Base-by-base conservation (phyloP, 2,329 filamentous ascomycete genomes). In the Ambrosiella cleistominuta region DNA sequence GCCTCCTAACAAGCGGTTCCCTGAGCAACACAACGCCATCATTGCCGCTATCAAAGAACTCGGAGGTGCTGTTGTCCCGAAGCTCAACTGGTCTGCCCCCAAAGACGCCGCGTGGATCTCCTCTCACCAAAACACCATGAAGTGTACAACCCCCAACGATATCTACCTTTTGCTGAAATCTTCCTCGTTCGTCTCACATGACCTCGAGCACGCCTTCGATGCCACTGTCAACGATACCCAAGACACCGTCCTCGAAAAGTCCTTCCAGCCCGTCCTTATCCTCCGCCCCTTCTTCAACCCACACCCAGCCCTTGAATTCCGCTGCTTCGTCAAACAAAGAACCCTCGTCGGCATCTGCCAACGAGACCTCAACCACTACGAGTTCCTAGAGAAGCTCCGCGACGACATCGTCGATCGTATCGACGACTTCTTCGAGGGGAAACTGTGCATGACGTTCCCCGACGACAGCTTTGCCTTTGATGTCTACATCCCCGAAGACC, bases 51-150 rank as follows among this genome's bases (percentile, higher is more conserved):
- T 98, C 62, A 70, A 75, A 11, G 85, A 90, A 64, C 78, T 97
- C 0, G 90, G 88, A 13, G 91, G 91, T 60, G 81, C 83, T 61
- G 90, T 95, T 7, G 83, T 86, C 1, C 93, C 93, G 0, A 98
- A 98, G 70, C 74, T 98, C 52, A 97, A 97, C 72, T 98, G 93
- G 93, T 96, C 90, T 5, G 84, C 89, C 3, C 93, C 93, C 3
- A 95, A 96, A 69, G 93, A 98, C 67, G 93, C 93, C 7, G 88
- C 86, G 19, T 96, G 89, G 85, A 96, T 98, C 69, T 81, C 78
- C 70, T 83, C 70, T 71, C 68, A 91, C 76, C 70, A 83, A 65
- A 98, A 98, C 70, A 94, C 87, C 52, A 85, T 96, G 72, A 88
- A 95, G 69, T 98, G 93, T 70, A 83, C 82, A 3, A 82, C 81